Evolutionary conservation across 495 filamentous ascomycete genomes (phyloP), one percentile per base, ranked within the genome.

Genomic region (Physcia stellaris): DNA sequence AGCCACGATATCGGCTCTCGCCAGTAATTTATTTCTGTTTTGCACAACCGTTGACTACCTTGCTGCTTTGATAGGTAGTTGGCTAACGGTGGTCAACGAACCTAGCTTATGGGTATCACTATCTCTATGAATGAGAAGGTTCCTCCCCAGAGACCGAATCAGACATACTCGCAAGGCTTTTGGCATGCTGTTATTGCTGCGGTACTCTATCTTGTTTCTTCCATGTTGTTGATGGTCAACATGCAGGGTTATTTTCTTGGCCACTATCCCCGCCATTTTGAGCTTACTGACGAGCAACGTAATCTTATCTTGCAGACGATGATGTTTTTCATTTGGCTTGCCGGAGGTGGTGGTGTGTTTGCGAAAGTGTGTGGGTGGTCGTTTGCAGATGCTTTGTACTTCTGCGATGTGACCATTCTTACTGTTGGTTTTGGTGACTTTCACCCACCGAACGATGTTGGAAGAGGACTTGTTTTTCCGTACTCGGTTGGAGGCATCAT

Each of bases 401-500:
- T 79, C 49, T 73, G 62, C 45, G 75, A 79, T 40, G 66, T 80
- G 2, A 79, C 75, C 0, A 71, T 79, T 32, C 56, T 80, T 1
- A 79, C 75, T 1, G 60, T 80, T n/a, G 75, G 75, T 2, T 80
- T 76, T 49, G 75, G 75, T 15, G 75, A 80, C 50, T 59, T 77
- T 16, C 59, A 56, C 23, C 53, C 71, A 4, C 45, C 47, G 0
- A 63, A 59, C 4, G 35, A 70, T 30, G 43, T 68, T 7, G 78
- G 73, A 1, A 67, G 77, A 28, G 71, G 72, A 1, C 61, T 95
- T 6, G 59, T 94, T 12, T 77, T 94, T 21, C 86, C 86, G 0
- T 95, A 79, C 47, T 76, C 86, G 0, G 73, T 94, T 3, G 71
- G 86, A 16, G 88, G 87, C 5, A 80, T 94, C 33, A 76, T 88